Evolutionary conservation across 2,329 filamentous ascomycete genomes (phyloP), one percentile per base, ranked within the genome.

Genomic region (Orbilia blumenaviensis): DNA sequence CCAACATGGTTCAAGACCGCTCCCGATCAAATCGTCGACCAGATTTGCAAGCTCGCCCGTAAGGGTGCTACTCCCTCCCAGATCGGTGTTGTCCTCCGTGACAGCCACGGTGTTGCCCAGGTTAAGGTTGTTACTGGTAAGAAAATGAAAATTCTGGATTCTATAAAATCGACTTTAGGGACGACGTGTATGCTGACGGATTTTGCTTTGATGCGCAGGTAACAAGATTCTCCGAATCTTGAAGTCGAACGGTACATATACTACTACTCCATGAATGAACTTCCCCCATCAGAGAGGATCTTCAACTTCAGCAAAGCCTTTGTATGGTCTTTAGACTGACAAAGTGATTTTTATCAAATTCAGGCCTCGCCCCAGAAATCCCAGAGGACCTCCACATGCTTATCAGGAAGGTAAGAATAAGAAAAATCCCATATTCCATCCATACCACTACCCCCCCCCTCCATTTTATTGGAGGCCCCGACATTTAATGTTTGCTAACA

Each of bases 221-320:
- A 99, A 99, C 93, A 96, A 97, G 90, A 97, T 99, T 85, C 93
- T 99, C 84, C 92, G 95, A 86, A 98, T 99, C 87, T 90, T 99
- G 82, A 98, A 97, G 91, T 91, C 91, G 82, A 92, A 88, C 86
- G 95, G 95, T 98, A 98, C 87, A 91, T 86, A 88, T 84, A 84
- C 82, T 84, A 84, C 82, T 66, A 78, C 76, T 74, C 72, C 75
- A 52, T 62, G 76, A 77, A 50, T 58, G 52, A 34, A 64, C 9
- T 1, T 18, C 29, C 10, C 34, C 27, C 16, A 18, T 12, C 3
- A 61, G 54, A 36, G 36, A 41, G 25, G 32, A 38, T 46, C 16
- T 34, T 52, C 27, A 77, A 79, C 78, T 78, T 80, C 79, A 80
- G 82, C 78, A 82, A 86, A 89, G 92, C 92, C 92, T 93, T 92